These are phyloP conservation scores for Solanum dulcamara DNA, from an alignment of 257 asterid genomes.

Conservation along the genomic window DNA sequence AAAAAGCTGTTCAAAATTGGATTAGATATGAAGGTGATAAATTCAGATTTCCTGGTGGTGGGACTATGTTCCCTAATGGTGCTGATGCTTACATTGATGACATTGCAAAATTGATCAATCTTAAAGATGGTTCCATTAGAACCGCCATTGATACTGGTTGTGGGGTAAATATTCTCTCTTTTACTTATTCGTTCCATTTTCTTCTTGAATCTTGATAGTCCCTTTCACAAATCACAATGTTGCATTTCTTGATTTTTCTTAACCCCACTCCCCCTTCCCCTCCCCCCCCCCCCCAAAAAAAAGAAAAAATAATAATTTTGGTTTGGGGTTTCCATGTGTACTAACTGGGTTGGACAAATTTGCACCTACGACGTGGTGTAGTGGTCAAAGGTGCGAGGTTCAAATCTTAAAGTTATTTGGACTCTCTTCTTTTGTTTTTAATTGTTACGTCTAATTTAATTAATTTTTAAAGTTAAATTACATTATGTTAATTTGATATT, in stretches of 20 bases:
- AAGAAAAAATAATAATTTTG: no score
- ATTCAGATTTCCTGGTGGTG: conserved; percentile 20
- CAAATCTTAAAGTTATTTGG: no score
- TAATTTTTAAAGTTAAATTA: no score
- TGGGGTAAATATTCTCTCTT: conserved; percentile 6
- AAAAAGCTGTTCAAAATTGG: conserved; percentile 16
- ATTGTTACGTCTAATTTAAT: no score
- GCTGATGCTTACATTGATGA: conserved; percentile 19
- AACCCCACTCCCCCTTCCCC: no score
- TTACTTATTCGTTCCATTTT: neutral
- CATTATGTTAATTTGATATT: no score
- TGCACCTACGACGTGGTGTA: no score
- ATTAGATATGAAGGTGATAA: conserved; percentile 10
- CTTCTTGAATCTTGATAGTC: neutral
- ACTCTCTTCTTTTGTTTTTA: no score
- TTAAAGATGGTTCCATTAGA: conserved; percentile 14
- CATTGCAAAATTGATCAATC: conserved; percentile 6
- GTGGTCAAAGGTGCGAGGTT: no score
- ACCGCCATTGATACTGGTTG: conserved; percentile 22
- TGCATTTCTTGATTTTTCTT: neutral
- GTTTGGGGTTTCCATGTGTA: no score
- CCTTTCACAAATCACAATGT: neutral
- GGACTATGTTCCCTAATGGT: conserved; percentile 20
- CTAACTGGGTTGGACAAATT: no score
- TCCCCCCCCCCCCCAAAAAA: no score